Conservation (phyloP, 257 asterid species). For the Penstemon davidsonii region DNA sequence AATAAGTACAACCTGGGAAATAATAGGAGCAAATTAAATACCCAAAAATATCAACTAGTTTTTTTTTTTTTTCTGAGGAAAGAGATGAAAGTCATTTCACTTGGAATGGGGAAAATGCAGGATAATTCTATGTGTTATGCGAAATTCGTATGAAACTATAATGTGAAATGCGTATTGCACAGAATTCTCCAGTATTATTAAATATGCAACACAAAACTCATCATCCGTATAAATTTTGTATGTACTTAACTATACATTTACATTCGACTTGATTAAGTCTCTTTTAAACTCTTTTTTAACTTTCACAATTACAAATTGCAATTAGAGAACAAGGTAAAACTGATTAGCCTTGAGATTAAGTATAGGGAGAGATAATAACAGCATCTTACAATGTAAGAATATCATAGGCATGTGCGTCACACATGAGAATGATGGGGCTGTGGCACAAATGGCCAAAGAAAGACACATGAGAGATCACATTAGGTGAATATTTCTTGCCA, state of each 20-base stretch:
- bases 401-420: constrained; percentile 35
- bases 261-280: no score
- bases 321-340: not conserved
- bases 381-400: constrained; percentile 15
- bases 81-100: no score
- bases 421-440: constrained; percentile 30
- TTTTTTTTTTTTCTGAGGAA: no score
- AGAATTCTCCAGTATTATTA: no score
- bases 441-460: constrained; percentile 29
- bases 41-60: no score
- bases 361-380: constrained; percentile 16
- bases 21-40: no score
- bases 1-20: no score
- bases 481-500: constrained; percentile 8
- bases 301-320: not conserved
- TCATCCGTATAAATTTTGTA: not conserved
- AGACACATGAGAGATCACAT: constrained; percentile 32
- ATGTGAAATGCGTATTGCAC: no score
- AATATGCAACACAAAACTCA: not conserved
- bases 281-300: not conserved
- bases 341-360: not conserved
- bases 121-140: no score
- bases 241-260: no score
- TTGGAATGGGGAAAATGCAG: no score
- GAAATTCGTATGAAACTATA: no score